These are phyloP conservation scores for Pisolithus thermaeus DNA, from an alignment of 1,284 basidiomycete species.

Conservation along the genomic window DNA sequence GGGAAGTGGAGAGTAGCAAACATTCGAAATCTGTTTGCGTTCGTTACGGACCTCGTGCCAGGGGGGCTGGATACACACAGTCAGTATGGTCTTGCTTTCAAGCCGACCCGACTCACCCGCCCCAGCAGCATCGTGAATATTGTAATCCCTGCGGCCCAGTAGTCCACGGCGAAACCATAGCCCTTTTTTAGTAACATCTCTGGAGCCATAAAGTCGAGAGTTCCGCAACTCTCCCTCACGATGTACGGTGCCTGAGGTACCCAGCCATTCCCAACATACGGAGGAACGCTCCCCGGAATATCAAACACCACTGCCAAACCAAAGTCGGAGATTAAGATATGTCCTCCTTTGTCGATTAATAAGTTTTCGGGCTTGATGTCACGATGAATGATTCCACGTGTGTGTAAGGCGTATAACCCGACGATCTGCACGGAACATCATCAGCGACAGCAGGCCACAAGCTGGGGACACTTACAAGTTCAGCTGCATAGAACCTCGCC, in stretches of 20 bases:
- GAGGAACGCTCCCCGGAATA: conserved; percentile 25
- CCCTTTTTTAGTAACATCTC: conserved; percentile 38
- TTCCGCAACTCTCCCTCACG: conserved; percentile 5
- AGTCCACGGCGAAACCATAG: conserved; percentile 44
- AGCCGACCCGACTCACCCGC: neutral
- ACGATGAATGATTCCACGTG: conserved; percentile 27
- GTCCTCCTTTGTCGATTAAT: conserved; percentile 53
- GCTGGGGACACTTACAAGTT: conserved; percentile 5
- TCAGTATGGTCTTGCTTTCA: neutral
- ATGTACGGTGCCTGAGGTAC: conserved; percentile 4
- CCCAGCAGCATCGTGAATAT: conserved; percentile 55
- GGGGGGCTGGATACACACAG: neutral
- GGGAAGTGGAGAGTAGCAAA: neutral
- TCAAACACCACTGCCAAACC: conserved; percentile 36
- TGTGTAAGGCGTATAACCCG: conserved; percentile 54
- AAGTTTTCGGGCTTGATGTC: conserved; percentile 49
- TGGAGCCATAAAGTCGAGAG: conserved; percentile 52
- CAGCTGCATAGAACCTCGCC: conserved; percentile 8
- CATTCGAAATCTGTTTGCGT: neutral
- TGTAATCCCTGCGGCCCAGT: conserved; percentile 43
- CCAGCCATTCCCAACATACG: conserved; percentile 42
- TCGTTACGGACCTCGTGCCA: neutral
- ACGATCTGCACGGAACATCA: conserved; percentile 24
- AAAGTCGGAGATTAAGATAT: conserved; percentile 60
- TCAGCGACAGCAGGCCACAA: neutral